Evolutionary conservation across 331 rosid genomes (phyloP).

Genomic region (Telfairia occidentalis): DNA sequence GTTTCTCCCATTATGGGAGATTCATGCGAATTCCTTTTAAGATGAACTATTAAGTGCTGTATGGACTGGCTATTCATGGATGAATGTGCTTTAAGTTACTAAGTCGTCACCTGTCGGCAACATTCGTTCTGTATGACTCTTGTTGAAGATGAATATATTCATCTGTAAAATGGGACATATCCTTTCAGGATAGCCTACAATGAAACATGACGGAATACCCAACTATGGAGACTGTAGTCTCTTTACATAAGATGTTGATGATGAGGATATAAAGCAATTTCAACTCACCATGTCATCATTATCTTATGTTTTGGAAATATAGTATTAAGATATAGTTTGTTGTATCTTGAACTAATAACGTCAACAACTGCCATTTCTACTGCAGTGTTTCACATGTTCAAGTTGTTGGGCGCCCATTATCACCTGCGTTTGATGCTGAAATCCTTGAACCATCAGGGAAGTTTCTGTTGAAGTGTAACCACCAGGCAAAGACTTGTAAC

Average conservation of each 20-base stretch:
- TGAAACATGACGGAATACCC: neutral
- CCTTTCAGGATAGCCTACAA: neutral
- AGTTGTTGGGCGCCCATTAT: conserved; percentile 46
- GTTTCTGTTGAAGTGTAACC: conserved; percentile 41
- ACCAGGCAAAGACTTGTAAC: conserved; percentile 13
- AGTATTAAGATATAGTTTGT: neutral
- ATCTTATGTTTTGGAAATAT: neutral
- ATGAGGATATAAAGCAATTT: neutral
- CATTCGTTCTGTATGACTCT: neutral
- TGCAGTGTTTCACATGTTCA: conserved; percentile 66
- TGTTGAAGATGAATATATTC: neutral
- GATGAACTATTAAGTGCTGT: neutral
- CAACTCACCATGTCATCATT: neutral
- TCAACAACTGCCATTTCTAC: neutral
- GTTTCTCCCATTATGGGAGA: neutral
- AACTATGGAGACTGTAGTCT: neutral
- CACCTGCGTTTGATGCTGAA: conserved; percentile 50
- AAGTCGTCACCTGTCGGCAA: neutral
- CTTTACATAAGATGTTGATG: neutral
- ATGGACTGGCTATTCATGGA: neutral
- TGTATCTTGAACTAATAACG: neutral
- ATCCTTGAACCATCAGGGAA: conserved; percentile 42
- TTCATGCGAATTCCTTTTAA: neutral
- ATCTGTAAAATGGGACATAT: neutral
- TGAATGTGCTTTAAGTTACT: neutral